Percentiles rank a stretch among this genome's conserved stretches.
phyloP scores from a whole-genome alignment of 495 filamentous ascomycete genomes.

The Penicillium angulare region DNA sequence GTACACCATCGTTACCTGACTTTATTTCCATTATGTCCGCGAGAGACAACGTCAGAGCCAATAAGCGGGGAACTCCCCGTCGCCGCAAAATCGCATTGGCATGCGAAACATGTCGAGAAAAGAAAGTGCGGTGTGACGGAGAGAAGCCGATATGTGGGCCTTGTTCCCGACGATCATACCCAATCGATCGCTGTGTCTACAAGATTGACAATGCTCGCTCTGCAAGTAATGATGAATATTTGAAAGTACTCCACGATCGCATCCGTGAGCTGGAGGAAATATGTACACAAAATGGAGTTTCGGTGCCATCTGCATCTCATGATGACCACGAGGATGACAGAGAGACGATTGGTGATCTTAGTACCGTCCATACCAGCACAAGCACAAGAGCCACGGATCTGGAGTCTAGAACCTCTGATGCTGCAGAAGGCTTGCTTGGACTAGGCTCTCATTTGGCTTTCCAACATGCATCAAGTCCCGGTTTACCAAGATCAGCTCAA shows the following conservation, averaged over 20 bases:
- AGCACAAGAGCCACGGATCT: slow-evolving; percentile 6
- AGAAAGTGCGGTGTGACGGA: slow-evolving; percentile 70
- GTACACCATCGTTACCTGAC: too few species aligned
- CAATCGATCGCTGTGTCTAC: slow-evolving; percentile 38
- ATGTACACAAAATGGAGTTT: slow-evolving; percentile 30
- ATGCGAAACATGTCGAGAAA: slow-evolving; percentile 89
- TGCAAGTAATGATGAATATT: slow-evolving; percentile 38
- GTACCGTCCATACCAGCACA: not conserved
- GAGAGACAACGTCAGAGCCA: slow-evolving; percentile 77
- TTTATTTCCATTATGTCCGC: slow-evolving; percentile 21
- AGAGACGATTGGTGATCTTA: not conserved
- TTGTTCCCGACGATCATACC: slow-evolving; percentile 34
- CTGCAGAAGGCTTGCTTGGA: slow-evolving; percentile 24
- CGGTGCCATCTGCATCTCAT: slow-evolving; percentile 13
- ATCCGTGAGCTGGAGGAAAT: slow-evolving; percentile 37
- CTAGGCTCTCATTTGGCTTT: slow-evolving; percentile 9
- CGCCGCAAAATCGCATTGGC: slow-evolving; percentile 68
- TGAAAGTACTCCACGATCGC: slow-evolving; percentile 34
- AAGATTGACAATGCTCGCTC: slow-evolving; percentile 35
- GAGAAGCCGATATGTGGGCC: slow-evolving; percentile 45
- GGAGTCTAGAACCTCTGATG: slow-evolving; percentile 21
- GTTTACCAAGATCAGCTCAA: not conserved
- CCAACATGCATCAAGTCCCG: not conserved
- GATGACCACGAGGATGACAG: not conserved
- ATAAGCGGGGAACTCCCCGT: slow-evolving; percentile 77